Base-by-base conservation (phyloP, 352 stramenopile species). In the Detonula confervacea region DNA sequence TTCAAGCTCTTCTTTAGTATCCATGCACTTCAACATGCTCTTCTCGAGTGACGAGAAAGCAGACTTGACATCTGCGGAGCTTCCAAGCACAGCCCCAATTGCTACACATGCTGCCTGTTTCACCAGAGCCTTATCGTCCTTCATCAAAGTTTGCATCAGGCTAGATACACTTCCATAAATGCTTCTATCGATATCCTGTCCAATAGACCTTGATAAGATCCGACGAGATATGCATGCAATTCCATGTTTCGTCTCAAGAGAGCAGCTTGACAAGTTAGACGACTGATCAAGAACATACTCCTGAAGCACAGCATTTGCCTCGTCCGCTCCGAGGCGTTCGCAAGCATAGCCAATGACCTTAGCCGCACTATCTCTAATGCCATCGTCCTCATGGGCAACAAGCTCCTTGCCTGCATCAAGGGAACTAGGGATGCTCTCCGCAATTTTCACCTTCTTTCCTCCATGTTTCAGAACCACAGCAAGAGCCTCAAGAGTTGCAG, bases 361-460 rank as follows among this genome's bases (percentile, higher is more conserved):
- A 5, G 85, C 87, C 27, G 87, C 88, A 68, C 76, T 89, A 46
- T 93, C 80, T 22, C 90, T 81, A 7, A 95, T 83, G 27, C 88
- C 82, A 30, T 92, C 86, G 59, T 95, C 90, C 47, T 89, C 81
- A 75, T 93, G 77, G 11, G 57, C 11, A 55, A 94, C 30, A n/a
- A 93, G 47, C 57, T 90, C 69, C 59, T 87, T 90, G 12, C 82
- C 84, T 14, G 80, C 87, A 51, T 88, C 81, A 27, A 95, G 77
- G 35, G 87, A 89, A 30, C 87, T 92, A 42, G 86, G 87, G 42
- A 95, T 88, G 44, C 81, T 93, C 18, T 91, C 84, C 46, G 86
- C 71, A 62, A 94, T 67, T 73, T 95, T 95, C 12, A 85, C 86
- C 72, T 94, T 94, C 20, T 66, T 84, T 1, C 89, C 90, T 11